Evolutionary conservation across 495 filamentous ascomycete species (phyloP).

Genomic region (Penicillium canariense): DNA sequence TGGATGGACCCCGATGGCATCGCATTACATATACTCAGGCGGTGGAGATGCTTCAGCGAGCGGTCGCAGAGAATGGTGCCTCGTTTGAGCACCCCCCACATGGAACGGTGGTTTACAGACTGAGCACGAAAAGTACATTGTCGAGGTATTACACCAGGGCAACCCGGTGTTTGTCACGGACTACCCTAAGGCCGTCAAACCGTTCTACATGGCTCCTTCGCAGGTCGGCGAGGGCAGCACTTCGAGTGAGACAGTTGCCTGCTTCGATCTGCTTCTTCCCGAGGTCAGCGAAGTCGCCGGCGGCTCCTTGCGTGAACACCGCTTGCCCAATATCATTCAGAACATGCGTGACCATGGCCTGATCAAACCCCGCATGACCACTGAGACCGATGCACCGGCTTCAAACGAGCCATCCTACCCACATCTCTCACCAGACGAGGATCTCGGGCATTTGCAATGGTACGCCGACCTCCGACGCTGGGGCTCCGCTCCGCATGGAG

Average conservation of each 20-base stretch:
- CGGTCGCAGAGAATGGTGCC: conserved; percentile 45
- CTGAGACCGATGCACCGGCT: conserved; percentile 8
- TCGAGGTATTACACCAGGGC: conserved; percentile 63
- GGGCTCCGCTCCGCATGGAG: conserved; percentile 93
- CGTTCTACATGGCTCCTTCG: conserved; percentile 91
- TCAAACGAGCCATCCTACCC: conserved; percentile 34
- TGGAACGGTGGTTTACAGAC: conserved; percentile 80
- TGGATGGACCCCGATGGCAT: conserved; percentile 61
- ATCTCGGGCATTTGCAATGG: conserved; percentile 69
- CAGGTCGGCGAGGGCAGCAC: conserved; percentile 8
- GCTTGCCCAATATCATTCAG: conserved; percentile 62
- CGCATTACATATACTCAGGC: conserved; percentile 84
- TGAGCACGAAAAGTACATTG: conserved; percentile 91
- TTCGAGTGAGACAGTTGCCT: conserved; percentile 66
- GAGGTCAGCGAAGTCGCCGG: conserved; percentile 87
- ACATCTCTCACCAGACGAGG: conserved; percentile 41
- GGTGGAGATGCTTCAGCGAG: conserved; percentile 63
- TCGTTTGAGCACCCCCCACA: conserved; percentile 63
- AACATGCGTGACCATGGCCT: conserved; percentile 69
- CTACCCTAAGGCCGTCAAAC: conserved; percentile 82
- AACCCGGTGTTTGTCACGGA: conserved; percentile 88
- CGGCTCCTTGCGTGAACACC: conserved; percentile 91
- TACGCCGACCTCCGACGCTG: conserved; percentile 93
- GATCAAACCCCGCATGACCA: conserved; percentile 28
- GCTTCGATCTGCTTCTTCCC: conserved; percentile 92